Base-by-base conservation (phyloP, 345 rosid species). In the Citrus sinensis region DNA sequence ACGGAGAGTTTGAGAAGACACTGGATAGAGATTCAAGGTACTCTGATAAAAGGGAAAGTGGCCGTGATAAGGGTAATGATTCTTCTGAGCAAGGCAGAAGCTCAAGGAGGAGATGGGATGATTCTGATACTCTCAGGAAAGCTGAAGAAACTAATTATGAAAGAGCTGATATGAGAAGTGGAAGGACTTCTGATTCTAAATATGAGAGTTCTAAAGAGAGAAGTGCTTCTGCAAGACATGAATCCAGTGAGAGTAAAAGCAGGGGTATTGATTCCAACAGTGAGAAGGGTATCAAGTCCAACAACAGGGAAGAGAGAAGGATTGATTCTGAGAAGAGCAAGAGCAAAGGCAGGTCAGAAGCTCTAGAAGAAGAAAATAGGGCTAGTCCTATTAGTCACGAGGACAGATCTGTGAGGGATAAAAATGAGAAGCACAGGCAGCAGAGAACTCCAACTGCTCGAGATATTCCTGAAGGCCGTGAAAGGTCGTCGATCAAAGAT, bases 61-160 rank as follows among this genome's bases (percentile, higher is more conserved):
- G 83, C 79, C 86, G 94, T 11, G 97, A 92, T 62, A 89, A 91
- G 85, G 90, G 82, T 70, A 95, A 88, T 76, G 93, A 88, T n/a
- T 88, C 92, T 78, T 81, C 87, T n/a, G 92, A 90, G 62, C 71
- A 49, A 19, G 91, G 83, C 54, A 88, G 92, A 78, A 90, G 75
- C 78, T 90, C 97, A 42, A 91, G 90, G 85, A 96, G 89, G 83
- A 89, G 93, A 87, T 90, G 97, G 97, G 99, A 94, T 83, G 98
- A 96, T 63, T 39, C 82, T 25, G 92, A 87, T 83, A 24, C 81
- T 76, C 78, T 67, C 39, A 86, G 71, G 80, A 91, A 85, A 83
- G 80, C 81, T 20, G 93, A 93, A 79, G 98, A 88, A 70, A 86
- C 20, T 27, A 86, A 73, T 27, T 62, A 76, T 49, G 93, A 89